These are phyloP conservation scores for Pleurotus citrinopileatus DNA, from an alignment of 768 basidiomycete species.

Conservation along the genomic window DNA sequence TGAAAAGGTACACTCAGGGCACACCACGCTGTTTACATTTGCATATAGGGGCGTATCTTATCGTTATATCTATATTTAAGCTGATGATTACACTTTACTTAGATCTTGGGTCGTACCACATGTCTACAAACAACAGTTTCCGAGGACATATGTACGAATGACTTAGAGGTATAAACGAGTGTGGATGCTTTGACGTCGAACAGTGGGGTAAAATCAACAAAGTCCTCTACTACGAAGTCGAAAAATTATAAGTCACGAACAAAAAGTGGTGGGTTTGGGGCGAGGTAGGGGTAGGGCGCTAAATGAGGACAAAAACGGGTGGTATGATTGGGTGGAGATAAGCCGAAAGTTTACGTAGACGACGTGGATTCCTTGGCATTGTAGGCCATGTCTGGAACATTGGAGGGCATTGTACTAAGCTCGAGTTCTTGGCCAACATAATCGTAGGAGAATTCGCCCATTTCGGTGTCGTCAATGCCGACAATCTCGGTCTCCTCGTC, in stretches of 20 bases:
- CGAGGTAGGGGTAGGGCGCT: neutral
- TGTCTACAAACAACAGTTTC: neutral
- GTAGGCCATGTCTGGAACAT: neutral
- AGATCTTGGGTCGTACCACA: neutral
- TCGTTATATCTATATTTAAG: too few relatives aligned
- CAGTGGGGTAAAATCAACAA: neutral
- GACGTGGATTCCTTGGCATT: neutral
- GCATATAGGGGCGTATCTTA: too few relatives aligned
- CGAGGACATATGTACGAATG: neutral
- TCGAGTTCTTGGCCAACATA: constrained; percentile 46
- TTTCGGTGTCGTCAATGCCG: constrained; percentile 87
- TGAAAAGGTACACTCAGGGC: too few relatives aligned
- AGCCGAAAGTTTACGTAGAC: neutral
- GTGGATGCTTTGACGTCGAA: neutral
- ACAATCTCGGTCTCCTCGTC: constrained; percentile 67
- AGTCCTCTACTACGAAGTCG: neutral
- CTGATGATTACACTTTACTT: neutral
- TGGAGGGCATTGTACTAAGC: neutral
- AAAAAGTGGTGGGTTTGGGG: neutral
- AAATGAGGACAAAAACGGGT: too few relatives aligned
- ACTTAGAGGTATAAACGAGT: neutral
- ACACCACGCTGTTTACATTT: too few relatives aligned
- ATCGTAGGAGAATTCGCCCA: constrained; percentile 89
- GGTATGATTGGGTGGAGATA: neutral
- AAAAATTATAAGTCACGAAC: neutral